Conservation (phyloP, 495 filamentous ascomycete species). For the Aspergillus sclerotioniger region DNA sequence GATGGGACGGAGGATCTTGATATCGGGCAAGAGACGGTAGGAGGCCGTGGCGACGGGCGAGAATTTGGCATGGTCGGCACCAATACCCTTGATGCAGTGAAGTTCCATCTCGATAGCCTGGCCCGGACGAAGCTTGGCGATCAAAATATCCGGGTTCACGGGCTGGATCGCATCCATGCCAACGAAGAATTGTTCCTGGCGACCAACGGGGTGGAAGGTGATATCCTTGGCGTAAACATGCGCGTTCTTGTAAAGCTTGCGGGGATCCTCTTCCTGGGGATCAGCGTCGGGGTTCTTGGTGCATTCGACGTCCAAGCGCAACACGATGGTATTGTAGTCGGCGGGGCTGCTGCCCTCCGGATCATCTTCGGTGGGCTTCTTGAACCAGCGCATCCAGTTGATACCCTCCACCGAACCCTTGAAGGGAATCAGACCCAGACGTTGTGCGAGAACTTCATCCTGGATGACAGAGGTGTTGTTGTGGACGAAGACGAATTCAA, state of each 20-base stretch:
- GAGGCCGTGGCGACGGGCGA: constrained; percentile 92
- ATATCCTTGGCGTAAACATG: constrained; percentile 87
- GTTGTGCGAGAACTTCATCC: constrained; percentile 89
- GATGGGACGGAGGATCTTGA: constrained; percentile 78
- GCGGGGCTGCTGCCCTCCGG: constrained; percentile 48
- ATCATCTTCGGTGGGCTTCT: constrained; percentile 55
- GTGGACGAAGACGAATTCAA: constrained; percentile 84
- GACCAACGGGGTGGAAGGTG: constrained; percentile 67
- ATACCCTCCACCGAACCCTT: constrained; percentile 73
- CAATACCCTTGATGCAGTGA: constrained; percentile 91
- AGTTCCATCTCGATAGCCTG: constrained; percentile 80
- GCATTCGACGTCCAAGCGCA: constrained; percentile 73
- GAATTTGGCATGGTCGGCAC: constrained; percentile 95
- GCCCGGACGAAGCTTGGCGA: constrained; percentile 90
- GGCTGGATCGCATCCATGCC: constrained; percentile 64
- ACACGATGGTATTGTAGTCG: constrained; percentile 77
- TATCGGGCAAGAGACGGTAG: constrained; percentile 86
- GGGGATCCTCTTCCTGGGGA: constrained; percentile 71
- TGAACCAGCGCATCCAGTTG: constrained; percentile 75
- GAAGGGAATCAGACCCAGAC: constrained; percentile 88
- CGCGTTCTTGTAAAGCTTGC: constrained; percentile 77
- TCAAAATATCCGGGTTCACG: constrained; percentile 86
- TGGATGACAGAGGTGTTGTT: constrained; percentile 98
- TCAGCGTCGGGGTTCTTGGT: constrained; percentile 69
- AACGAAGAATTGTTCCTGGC: constrained; percentile 66